Evolutionary conservation across 2,329 filamentous ascomycete genomes (phyloP).

Genomic region (Trichoderma afroharzianum): DNA sequence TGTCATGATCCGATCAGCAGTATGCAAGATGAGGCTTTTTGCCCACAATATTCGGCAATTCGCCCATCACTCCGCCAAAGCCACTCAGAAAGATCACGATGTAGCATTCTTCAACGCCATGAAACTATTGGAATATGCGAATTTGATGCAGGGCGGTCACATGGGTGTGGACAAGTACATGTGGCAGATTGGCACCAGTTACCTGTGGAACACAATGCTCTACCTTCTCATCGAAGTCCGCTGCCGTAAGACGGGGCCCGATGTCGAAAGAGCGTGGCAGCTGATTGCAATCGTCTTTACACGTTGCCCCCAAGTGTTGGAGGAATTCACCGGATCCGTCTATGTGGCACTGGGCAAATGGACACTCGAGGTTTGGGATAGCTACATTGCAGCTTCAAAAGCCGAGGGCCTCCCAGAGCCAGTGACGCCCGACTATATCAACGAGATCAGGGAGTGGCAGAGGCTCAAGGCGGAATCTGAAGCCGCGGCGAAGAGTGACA

Average conservation of each 20-base stretch:
- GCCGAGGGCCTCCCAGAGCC: not conserved
- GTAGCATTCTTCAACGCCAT: not conserved
- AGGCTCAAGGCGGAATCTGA: not conserved
- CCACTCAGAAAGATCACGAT: not conserved
- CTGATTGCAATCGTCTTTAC: not conserved
- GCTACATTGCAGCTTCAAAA: not conserved
- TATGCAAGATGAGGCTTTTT: conserved; percentile 9
- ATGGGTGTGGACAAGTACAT: conserved; percentile 3
- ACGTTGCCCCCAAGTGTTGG: not conserved
- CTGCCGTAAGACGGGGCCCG: not conserved
- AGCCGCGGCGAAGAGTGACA: not conserved
- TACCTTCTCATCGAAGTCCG: conserved; percentile 9
- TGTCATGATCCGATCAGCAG: not conserved
- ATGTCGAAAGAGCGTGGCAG: not conserved
- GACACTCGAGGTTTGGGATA: conserved; percentile 1
- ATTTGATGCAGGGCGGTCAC: not conserved
- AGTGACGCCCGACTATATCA: not conserved
- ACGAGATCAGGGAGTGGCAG: not conserved
- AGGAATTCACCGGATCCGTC: not conserved
- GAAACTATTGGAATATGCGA: conserved; percentile 5
- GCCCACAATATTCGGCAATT: conserved; percentile 3
- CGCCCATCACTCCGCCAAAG: not conserved
- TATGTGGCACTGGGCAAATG: conserved; percentile 1
- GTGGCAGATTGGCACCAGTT: conserved; percentile 13
- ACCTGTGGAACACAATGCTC: conserved; percentile 8